A percentile compares a stretch with the other conserved stretches of the same genome.
Conservation (phyloP, 192 early-diverging fungal species). For the Backusella tuberculispora region DNA sequence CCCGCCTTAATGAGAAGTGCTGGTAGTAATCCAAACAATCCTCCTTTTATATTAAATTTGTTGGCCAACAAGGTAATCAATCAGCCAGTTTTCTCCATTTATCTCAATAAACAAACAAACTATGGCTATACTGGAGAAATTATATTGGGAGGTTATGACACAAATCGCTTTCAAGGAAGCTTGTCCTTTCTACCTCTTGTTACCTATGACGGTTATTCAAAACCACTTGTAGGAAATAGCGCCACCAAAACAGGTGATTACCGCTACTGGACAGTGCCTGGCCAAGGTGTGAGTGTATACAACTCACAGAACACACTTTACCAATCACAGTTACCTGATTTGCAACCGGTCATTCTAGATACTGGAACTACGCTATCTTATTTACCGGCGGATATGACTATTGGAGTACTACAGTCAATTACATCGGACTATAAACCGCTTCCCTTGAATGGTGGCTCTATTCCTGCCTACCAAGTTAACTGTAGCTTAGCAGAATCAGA, state of each 20-base stretch:
- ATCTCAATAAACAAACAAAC: conserved; percentile 18
- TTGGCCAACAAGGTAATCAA: conserved; percentile 19
- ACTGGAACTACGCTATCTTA: conserved; percentile 39
- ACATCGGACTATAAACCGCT: conserved; percentile 13
- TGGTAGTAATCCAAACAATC: conserved; percentile 8
- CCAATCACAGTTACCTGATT: not conserved
- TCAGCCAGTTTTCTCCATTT: conserved; percentile 36
- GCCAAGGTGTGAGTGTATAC: not conserved
- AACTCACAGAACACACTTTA: not conserved
- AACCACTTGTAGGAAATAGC: not conserved
- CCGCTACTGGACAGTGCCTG: conserved; percentile 34
- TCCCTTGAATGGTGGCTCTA: not conserved
- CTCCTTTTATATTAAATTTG: conserved; percentile 33
- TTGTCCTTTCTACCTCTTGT: conserved; percentile 45
- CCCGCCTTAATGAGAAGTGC: conserved; percentile 21
- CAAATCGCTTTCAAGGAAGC: conserved; percentile 43
- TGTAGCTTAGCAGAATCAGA: conserved; percentile 12
- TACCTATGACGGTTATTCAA: not conserved
- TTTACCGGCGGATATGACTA: conserved; percentile 5
- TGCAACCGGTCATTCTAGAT: conserved; percentile 30
- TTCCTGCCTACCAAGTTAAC: conserved; percentile 24
- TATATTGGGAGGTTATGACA: conserved; percentile 53
- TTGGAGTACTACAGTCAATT: not conserved
- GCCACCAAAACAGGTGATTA: not conserved
- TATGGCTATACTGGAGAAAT: conserved; percentile 47